Conservation (phyloP, 2,329 filamentous ascomycete genomes). For the Neofusicoccum laricinum region DNA sequence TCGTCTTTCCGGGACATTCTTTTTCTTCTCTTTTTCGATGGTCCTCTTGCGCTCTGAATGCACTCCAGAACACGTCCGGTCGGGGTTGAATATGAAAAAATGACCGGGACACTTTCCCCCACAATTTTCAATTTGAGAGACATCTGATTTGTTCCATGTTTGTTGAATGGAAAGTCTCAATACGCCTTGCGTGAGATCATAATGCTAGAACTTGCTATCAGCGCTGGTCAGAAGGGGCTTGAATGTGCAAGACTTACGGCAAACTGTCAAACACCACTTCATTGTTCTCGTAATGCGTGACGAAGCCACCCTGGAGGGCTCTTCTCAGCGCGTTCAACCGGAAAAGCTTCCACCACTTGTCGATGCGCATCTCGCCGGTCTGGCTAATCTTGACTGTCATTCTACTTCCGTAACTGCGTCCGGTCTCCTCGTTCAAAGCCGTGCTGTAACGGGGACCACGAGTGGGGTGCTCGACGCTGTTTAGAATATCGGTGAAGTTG, state of each 20-base stretch:
- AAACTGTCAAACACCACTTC: conserved; percentile 21
- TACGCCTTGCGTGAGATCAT: not conserved
- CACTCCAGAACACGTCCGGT: not conserved
- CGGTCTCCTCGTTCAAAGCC: conserved; percentile 60
- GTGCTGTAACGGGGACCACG: conserved; percentile 65
- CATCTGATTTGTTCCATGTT: too few relatives aligned
- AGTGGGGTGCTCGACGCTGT: conserved; percentile 64
- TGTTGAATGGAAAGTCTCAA: not conserved
- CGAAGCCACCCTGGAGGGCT: conserved; percentile 50
- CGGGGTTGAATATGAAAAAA: not conserved
- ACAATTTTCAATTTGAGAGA: too few relatives aligned
- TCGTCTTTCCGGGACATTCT: not conserved
- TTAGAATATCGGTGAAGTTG: conserved; percentile 64
- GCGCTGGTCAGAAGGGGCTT: not conserved
- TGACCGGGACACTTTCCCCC: too few relatives aligned
- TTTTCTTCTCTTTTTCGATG: not conserved
- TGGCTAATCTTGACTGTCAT: conserved; percentile 60
- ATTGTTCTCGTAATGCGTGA: conserved; percentile 37
- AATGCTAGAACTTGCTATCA: not conserved
- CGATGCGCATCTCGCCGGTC: conserved; percentile 60
- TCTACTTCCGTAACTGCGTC: conserved; percentile 59
- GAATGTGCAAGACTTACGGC: not conserved
- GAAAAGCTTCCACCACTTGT: conserved; percentile 72
- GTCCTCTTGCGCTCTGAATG: not conserved
- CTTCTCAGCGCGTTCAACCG: conserved; percentile 60